A percentile compares a stretch with the other conserved stretches of the same genome.
Conservation (phyloP, 1,284 basidiomycete species). For the Exsudoporus floridanus region DNA sequence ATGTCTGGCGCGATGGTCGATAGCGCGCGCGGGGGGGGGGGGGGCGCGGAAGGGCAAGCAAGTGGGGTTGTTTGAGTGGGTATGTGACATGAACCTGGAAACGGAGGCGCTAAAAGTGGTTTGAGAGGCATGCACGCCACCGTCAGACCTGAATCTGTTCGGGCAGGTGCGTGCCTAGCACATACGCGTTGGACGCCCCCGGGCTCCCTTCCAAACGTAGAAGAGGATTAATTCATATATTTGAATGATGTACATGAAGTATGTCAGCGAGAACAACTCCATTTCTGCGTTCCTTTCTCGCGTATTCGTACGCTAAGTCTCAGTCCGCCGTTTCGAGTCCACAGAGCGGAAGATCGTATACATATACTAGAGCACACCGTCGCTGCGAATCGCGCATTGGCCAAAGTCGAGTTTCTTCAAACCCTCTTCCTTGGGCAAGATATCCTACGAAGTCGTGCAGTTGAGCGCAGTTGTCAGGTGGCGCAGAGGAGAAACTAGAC, state of each 20-base stretch:
- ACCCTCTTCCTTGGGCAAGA: slow-evolving; percentile 61
- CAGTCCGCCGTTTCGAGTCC: not conserved
- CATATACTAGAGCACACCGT: slow-evolving; percentile 46
- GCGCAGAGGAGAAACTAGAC: slow-evolving; percentile 16
- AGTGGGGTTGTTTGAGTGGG: slow-evolving; percentile 28
- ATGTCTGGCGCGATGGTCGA: slow-evolving; percentile 25
- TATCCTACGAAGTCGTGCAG: slow-evolving; percentile 44
- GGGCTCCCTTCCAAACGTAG: too few relatives aligned
- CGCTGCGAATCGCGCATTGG: slow-evolving; percentile 65
- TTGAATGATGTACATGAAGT: not conserved
- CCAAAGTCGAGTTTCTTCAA: slow-evolving; percentile 57
- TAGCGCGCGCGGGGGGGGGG: too few relatives aligned
- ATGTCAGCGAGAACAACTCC: not conserved
- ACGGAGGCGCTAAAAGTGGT: slow-evolving; percentile 23
- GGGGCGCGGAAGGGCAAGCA: slow-evolving; percentile 21
- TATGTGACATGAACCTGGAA: slow-evolving; percentile 19
- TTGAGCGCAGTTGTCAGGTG: not conserved
- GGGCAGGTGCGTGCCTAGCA: slow-evolving; percentile 11
- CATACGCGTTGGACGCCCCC: too few relatives aligned
- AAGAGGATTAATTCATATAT: not conserved
- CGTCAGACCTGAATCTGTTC: slow-evolving; percentile 9
- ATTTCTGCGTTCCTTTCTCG: not conserved
- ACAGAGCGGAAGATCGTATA: not conserved
- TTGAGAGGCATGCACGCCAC: slow-evolving; percentile 25
- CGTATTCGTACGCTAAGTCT: not conserved